These are phyloP conservation scores for Euphorbia schlechtendalii DNA, from an alignment of 441 rosid species.

Conservation along the genomic window DNA sequence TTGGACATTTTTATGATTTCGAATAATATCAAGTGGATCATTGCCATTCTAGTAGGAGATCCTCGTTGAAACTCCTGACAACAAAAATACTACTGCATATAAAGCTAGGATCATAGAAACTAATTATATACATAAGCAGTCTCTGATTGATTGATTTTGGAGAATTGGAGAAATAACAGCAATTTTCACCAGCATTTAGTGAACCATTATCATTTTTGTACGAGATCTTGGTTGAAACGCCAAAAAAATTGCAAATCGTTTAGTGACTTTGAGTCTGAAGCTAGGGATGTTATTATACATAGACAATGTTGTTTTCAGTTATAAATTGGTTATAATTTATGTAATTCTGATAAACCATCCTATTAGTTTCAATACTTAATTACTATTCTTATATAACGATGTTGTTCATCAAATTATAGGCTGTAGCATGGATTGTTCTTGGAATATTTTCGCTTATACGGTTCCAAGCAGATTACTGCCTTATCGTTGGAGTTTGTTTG, in stretches of 20 bases:
- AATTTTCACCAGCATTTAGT: neutral
- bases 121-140: too few relatives aligned
- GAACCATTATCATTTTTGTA: neutral
- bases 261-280: too few relatives aligned
- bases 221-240: neutral
- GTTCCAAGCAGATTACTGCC: conserved; percentile 94
- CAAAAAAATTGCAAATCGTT: too few relatives aligned
- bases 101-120: neutral
- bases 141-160: too few relatives aligned
- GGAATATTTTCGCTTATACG: conserved; percentile 91
- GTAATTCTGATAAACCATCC: neutral
- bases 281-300: too few relatives aligned
- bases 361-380: neutral
- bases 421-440: conserved; percentile 74
- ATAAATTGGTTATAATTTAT: conserved; percentile 1
- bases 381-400: neutral
- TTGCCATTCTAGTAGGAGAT: neutral
- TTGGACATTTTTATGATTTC: neutral
- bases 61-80: neutral
- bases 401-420: conserved; percentile 37
- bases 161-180: neutral
- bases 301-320: neutral
- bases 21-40: neutral
- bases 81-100: neutral
- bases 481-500: conserved; percentile 87